Base-by-base conservation (phyloP, 2,329 filamentous ascomycete species). In the Phialemoniopsis sp. region DNA sequence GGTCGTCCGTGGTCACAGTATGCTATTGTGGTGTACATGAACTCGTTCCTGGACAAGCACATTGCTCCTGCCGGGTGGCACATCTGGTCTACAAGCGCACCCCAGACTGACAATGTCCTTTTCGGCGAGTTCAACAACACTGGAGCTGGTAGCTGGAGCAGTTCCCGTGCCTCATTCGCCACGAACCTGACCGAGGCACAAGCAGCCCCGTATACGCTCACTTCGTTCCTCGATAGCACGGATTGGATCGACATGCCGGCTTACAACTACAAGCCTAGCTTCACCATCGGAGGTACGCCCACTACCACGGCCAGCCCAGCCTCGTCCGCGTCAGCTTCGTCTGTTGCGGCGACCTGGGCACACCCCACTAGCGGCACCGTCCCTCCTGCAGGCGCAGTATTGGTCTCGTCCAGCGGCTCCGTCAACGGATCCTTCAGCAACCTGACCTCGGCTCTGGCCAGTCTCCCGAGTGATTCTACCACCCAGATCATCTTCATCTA, bases 11-110 rank as follows among this genome's bases (percentile, higher is more conserved):
- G 71, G 70, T 49, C 61, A 7, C 50, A 59, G 18, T 72, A 66
- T 39, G 60, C 70, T 1, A 63, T 68, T 4, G 70, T 74, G 7
- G 63, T 70, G 5, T 70, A 72, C 55, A 68, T 74, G 48, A 52
- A 66, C 37, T 74, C 72, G 0, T 53, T 53, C 26, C 61, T 85
- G 58, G 66, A 63, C 9, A 58, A 61, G 16, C 75, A 82, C 15
- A 70, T 85, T 50, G 81, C 82, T 49, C 43, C 64, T 3, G 70
- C 70, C 0, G 81, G 80, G 0, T 85, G 81, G 80, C 55, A 50
- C 3, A 52, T 63, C 21, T 64, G 61, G 61, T 52, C 51, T 10
- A 59, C 52, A 3, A 56, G 45, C 38, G 44, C 46, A 21, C 56
- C 59, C 32, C 54, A 59, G 31, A 64, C 58, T 13, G 50, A 46